Base-by-base conservation (phyloP, 2,329 filamentous ascomycete species). In the Hymenoscyphus scutula region DNA sequence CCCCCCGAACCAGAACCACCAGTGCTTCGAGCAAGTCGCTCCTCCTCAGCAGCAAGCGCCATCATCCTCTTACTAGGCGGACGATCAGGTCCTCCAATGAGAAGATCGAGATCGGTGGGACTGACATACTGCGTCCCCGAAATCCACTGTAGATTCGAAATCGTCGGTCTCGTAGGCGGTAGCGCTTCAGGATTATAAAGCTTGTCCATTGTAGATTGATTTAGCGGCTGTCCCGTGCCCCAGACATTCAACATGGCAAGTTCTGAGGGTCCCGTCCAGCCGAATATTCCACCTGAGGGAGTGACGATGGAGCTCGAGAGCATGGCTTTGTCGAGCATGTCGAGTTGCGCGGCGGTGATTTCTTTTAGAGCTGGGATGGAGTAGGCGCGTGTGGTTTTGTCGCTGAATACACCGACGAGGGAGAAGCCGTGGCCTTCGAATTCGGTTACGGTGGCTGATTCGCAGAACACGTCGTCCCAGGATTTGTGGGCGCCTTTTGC, bases 141-240 rank as follows among this genome's bases (percentile, higher is more conserved):
- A 59, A 99, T 92, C 95, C 95, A 99, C 77, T 98, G 92, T 41
- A 99, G 77, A 71, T 96, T 97, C 23, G 91, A 96, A 64, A 99
- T 99, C 0, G 92, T 97, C 0, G 95, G 95, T 1, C 95, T 86
- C 13, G 91, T 83, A 1, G 93, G 94, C 25, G 90, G 83, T 17
- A 84, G 73, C 0, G 91, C 83, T 62, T 90, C 82, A 0, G 90
- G 87, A 73, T 98, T 97, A 76, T 91, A 85, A 2, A 99, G 81
- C 7, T 81, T 85, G 73, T 97, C 93, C n/a, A 85, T 77, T 0
- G 79, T 81, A 1, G 79, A 81, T 59, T 82, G 86, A 63, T 83
- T 85, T 65, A 91, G 78, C 30, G 80, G 76, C 64, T 87, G 80
- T 3, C 90, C 91, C 1, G 85, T 84, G 15, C 93, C 94, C 87